Percentiles rank a stretch among this genome's conserved stretches.
Evolutionary conservation across 2,329 filamentous ascomycete species (phyloP).

Genomic region (Ascochyta koolunga): DNA sequence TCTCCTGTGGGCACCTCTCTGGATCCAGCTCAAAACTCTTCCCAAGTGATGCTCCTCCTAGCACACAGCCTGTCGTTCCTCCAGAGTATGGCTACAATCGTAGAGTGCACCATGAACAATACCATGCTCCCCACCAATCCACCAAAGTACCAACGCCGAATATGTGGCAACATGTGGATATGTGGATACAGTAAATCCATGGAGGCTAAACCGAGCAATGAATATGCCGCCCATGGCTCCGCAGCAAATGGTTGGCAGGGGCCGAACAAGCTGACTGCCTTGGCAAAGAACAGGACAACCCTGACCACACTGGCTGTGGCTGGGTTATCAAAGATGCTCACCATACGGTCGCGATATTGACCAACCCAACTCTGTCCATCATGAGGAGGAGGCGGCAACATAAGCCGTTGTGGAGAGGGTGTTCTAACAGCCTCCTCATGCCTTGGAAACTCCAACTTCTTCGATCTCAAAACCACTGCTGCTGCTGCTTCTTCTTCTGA

Average conservation of each 20-base stretch:
- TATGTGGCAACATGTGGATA: constrained; percentile 5
- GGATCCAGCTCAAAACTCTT: constrained; percentile 11
- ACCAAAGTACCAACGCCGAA: constrained; percentile 28
- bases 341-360: neutral
- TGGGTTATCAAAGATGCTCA: constrained; percentile 38
- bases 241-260: constrained; percentile 75
- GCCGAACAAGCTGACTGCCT: constrained; percentile 68
- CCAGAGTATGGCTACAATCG: constrained; percentile 49
- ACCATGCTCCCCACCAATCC: constrained; percentile 49
- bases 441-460: constrained; percentile 36
- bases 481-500: constrained; percentile 39
- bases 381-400: constrained; percentile 44
- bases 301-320: constrained; percentile 52
- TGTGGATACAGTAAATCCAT: constrained; percentile 61
- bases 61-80: constrained; percentile 41
- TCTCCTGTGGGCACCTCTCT: neutral
- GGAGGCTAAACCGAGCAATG: constrained; percentile 71
- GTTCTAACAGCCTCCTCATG: constrained; percentile 24
- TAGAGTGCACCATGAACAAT: constrained; percentile 56
- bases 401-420: constrained; percentile 34
- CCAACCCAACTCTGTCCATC: neutral
- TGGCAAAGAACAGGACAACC: constrained; percentile 69
- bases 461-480: constrained; percentile 38
- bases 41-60: constrained; percentile 32
- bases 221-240: constrained; percentile 68